These are phyloP conservation scores for Eruca vesicaria DNA, from an alignment of 441 rosid genomes.

Conservation along the genomic window DNA sequence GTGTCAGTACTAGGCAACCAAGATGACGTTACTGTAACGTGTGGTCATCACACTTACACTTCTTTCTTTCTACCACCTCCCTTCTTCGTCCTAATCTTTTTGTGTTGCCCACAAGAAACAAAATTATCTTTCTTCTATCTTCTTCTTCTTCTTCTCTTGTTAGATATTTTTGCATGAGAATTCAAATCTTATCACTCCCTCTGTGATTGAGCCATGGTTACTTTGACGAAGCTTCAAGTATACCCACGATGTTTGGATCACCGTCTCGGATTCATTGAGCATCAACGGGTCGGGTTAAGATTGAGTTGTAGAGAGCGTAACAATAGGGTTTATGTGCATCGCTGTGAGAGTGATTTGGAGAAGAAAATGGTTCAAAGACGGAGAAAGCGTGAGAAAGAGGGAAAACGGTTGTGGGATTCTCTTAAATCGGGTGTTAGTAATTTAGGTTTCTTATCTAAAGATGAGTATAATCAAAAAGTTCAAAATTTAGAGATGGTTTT, in stretches of 20 bases:
- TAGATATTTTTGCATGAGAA: conserved; percentile 36
- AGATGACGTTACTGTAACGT: conserved; percentile 87
- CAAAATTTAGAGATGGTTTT: conserved; percentile 64
- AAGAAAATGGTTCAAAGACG: conserved; percentile 36
- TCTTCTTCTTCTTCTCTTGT: conserved; percentile 42
- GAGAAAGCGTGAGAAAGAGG: conserved; percentile 35
- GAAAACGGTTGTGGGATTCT: conserved; percentile 45
- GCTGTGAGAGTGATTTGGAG: conserved; percentile 40
- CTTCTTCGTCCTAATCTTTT: background rate
- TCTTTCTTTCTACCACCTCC: conserved; percentile 22
- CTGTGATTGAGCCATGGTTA: conserved; percentile 41
- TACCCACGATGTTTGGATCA: conserved; percentile 44
- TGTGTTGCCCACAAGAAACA: background rate
- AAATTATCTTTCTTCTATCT: background rate
- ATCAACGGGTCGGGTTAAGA: conserved; percentile 35
- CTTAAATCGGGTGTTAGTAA: conserved; percentile 42
- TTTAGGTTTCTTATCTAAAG: conserved; percentile 46
- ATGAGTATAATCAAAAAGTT: conserved; percentile 47
- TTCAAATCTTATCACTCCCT: conserved; percentile 7
- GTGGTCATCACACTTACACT: conserved; percentile 84
- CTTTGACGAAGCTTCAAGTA: conserved; percentile 51
- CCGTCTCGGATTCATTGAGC: conserved; percentile 38
- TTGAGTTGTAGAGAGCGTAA: conserved; percentile 32
- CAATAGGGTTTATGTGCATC: conserved; percentile 34
- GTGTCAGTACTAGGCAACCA: conserved; percentile 37